Percentiles rank a stretch among this genome's conserved stretches.
phyloP scores from a whole-genome alignment of 176 grass and related monocot species.

The Zea luxurians region DNA sequence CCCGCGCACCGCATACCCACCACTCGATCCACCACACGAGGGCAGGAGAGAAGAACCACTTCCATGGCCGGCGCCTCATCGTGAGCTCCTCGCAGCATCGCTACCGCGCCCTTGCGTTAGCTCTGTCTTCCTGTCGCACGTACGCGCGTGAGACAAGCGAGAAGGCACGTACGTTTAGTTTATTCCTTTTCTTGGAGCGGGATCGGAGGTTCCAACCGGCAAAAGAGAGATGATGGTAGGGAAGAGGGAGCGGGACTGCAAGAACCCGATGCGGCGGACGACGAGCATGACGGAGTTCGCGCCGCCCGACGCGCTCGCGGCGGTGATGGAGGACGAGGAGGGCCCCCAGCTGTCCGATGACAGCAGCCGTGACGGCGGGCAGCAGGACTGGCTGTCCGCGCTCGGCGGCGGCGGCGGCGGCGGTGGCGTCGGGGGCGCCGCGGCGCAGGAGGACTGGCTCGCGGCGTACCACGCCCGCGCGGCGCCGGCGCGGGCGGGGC shows the following conservation, averaged over 20 bases:
- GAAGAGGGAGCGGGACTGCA: conserved; percentile 43
- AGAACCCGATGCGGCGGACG: conserved; percentile 60
- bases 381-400: conserved; percentile 41
- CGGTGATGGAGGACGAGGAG: conserved; percentile 48
- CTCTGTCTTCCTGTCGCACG: not conserved
- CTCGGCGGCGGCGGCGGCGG: not conserved
- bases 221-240: conserved; percentile 38
- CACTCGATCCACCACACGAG: not conserved
- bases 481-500: conserved; percentile 33
- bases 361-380: not conserved
- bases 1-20: not conserved
- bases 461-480: conserved; percentile 47
- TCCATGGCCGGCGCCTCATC: conserved; percentile 21
- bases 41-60: not conserved
- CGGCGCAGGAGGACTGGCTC: conserved; percentile 53
- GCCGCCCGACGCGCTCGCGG: conserved; percentile 32
- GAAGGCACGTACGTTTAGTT: not conserved
- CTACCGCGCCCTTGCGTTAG: not conserved
- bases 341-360: not conserved
- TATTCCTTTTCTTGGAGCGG: not conserved
- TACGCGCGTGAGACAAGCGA: too few relatives aligned
- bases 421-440: not conserved
- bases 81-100: not conserved
- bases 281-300: conserved; percentile 88
- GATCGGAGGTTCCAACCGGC: too few relatives aligned